Conservation (phyloP, 2,329 filamentous ascomycete species). For the Calonectria fujianensis region DNA sequence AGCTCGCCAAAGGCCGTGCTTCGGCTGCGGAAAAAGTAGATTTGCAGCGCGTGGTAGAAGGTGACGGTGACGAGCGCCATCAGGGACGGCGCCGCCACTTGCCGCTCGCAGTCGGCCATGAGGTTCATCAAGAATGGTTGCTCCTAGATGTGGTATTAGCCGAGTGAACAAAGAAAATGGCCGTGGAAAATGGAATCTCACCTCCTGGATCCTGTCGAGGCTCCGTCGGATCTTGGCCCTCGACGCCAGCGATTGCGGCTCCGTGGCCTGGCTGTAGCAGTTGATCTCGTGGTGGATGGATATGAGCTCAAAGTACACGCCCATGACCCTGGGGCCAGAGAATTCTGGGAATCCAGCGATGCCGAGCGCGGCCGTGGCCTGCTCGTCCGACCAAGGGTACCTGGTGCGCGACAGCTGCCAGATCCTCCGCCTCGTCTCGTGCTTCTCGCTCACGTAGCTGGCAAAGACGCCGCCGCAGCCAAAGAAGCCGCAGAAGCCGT, state of each 20-base stretch:
- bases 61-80: conserved; percentile 40
- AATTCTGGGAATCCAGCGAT: neutral
- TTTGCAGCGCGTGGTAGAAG: conserved; percentile 35
- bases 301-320: conserved; percentile 40
- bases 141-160: conserved; percentile 14
- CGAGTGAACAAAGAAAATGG: neutral
- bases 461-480: conserved; percentile 36
- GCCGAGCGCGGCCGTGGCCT: neutral
- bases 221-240: conserved; percentile 27
- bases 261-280: conserved; percentile 32
- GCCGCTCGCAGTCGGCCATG: conserved; percentile 10
- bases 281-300: conserved; percentile 42
- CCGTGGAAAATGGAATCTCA: neutral
- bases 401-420: conserved; percentile 35
- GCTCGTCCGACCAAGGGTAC: conserved; percentile 19
- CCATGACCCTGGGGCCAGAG: conserved; percentile 9
- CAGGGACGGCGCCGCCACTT: conserved; percentile 10
- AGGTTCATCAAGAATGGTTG: conserved; percentile 33
- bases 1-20: conserved; percentile 17
- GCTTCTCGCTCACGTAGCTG: conserved; percentile 35
- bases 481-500: conserved; percentile 42
- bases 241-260: neutral
- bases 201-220: conserved; percentile 35
- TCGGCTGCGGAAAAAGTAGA: conserved; percentile 32
- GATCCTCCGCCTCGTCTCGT: conserved; percentile 31